Base-by-base conservation (phyloP, 2,329 filamentous ascomycete genomes). In the Curvularia verruculosa region DNA sequence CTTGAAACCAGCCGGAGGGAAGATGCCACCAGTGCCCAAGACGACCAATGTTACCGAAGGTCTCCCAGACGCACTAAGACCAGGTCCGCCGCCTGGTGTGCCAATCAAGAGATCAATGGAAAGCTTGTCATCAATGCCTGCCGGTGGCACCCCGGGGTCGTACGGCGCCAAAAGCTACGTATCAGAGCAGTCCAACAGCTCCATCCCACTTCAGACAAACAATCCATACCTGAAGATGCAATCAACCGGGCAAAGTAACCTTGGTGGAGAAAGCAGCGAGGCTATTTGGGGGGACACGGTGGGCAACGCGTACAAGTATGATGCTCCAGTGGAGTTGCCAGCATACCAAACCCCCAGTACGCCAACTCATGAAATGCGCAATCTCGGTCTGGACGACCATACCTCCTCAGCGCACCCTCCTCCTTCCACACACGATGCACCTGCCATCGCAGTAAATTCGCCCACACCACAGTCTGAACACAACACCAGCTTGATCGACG, bases 141-240 rank as follows among this genome's bases (percentile, higher is more conserved):
- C 69, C 2, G 70, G 72, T 9, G 63, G 70, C 21, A 71, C 63
- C 34, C 54, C 68, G 15, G 64, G 66, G 23, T 74, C 72, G 2
- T 72, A 64, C 34, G 67, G 71, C 28, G 65, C 66, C 19, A 60
- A 54, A 10, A 76, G 73, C 63, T 73, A 64, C 19, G 62, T 67
- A 43, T 75, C 75, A 0, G 65, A 63, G 39, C 65, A 65, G 19
- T 68, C 65, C 1, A 65, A 59, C 21, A 62, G 64, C 19, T 73
- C 73, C 2, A 53, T 71, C 31, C 70, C 73, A 1, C 60, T 79
- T 19, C 64, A 77, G 56, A 79, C 78, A 3, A 78, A 80, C 58
- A 81, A 81, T 53, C 79, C 79, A 8, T 81, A 81, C 58, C 68
- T 77, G 21, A 72, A 71, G 26, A 74, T 76, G 64, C 76, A 78